These are phyloP conservation scores for Raphanus hybrid DNA, from an alignment of 441 rosid species.

Conservation along the genomic window DNA sequence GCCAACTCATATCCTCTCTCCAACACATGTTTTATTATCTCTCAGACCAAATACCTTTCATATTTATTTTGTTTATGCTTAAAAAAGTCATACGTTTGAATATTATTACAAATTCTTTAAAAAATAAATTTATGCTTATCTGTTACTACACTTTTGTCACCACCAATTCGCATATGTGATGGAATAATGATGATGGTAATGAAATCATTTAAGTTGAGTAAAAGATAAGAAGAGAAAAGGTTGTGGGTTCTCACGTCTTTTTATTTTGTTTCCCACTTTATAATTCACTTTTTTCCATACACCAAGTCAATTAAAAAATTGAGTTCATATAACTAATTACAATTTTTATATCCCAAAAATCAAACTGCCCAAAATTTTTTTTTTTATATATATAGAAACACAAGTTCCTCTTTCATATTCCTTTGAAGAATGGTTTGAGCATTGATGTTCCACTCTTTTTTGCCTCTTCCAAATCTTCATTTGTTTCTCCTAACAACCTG, in stretches of 20 bases:
- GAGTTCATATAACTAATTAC: constrained; percentile 42
- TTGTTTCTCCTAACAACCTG: constrained; percentile 27
- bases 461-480: constrained; percentile 26
- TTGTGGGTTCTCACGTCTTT: constrained; percentile 38
- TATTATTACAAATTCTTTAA: not conserved
- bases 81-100: not conserved
- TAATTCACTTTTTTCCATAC: constrained; percentile 34
- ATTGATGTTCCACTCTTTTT: constrained; percentile 24
- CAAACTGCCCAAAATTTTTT: not conserved
- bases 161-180: not conserved
- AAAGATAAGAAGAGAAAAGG: not conserved
- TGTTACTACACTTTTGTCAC: not conserved
- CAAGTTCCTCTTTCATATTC: constrained; percentile 26
- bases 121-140: not conserved
- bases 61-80: not conserved
- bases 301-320: constrained; percentile 36
- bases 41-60: constrained; percentile 27
- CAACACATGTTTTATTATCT: constrained; percentile 38
- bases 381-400: constrained; percentile 3
- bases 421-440: constrained; percentile 18
- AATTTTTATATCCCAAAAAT: constrained; percentile 38
- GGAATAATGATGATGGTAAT: constrained; percentile 6
- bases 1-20: constrained; percentile 38
- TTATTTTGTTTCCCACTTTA: constrained; percentile 41
- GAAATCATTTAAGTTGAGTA: constrained; percentile 9